Base-by-base conservation (phyloP, 495 filamentous ascomycete genomes). In the Xylaria longipes region DNA sequence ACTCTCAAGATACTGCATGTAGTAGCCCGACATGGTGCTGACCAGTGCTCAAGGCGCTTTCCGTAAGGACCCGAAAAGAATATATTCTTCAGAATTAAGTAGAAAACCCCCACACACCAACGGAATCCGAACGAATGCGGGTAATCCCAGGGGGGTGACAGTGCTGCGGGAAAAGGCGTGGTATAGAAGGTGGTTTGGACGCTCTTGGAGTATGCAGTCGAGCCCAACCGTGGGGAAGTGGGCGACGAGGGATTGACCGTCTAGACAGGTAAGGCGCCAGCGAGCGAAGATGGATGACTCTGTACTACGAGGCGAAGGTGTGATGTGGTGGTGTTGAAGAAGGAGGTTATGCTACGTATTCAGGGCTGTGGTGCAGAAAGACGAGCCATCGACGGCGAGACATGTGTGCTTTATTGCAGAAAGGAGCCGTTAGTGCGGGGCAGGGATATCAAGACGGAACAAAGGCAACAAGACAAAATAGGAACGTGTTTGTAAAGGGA, bases 1-100 rank as follows among this genome's bases (percentile, higher is more conserved):
- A 89, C 87, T 87, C 80, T 88, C 86, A 70, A 89, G 80, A 81
- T 89, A 89, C 80, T 88, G 86, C 84, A 89, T 89, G 80, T 89
- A 89, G 78, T 87, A 89, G 78, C 87, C 87, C 73, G 81, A 82
- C 86, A 88, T 87, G 78, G 76, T 87, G 79, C 74, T 77, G 75
- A 77, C 70, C 43, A 71, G 56, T 71, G 63, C 41, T 70, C 52
- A 58, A 66, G 56, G 71, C 58, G 60, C n/a, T 58, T 54, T 31
- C 33, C 33, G 67, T 70, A 65, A 65, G 54, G 65, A 45, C 50
- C 69, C 65, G 45, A 66, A 70, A 72, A 64, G 52, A 71, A 71
- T 65, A 68, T 75, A 35, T 12, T 72, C 56, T 69, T 69, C 65
- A 70, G 72, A 71, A 52, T 75, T 68, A 74, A 71, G 69, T 66